Conservation (phyloP, 225 moss, liverwort and hornwort species). For the Antitrichia curtipendula region DNA sequence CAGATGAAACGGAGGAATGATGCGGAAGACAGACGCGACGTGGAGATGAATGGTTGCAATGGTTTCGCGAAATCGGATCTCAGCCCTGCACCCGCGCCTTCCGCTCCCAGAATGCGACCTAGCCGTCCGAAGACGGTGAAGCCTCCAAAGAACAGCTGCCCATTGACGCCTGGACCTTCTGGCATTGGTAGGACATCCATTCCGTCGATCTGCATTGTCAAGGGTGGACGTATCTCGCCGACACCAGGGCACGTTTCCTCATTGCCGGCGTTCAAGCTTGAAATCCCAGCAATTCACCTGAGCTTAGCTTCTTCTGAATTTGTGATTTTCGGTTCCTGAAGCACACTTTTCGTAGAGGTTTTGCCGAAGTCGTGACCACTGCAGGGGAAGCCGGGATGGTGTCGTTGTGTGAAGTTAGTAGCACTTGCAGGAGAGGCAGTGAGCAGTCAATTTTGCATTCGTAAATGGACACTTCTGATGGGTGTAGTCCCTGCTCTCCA, state of each 20-base stretch:
- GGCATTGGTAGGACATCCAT: slow-evolving; percentile 32
- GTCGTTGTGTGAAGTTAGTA: background rate
- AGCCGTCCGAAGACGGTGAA: slow-evolving; percentile 55
- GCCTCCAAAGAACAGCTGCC: slow-evolving; percentile 56
- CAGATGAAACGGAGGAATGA: slow-evolving; percentile 53
- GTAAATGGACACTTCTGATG: background rate
- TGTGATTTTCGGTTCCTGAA: background rate
- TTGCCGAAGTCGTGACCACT: background rate
- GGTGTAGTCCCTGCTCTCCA: background rate
- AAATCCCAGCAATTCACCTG: background rate
- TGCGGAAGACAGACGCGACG: slow-evolving; percentile 32
- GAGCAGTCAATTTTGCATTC: background rate
- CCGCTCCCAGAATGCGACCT: slow-evolving; percentile 42
- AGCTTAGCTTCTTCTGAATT: background rate
- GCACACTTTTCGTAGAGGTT: background rate
- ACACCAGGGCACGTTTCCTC: background rate
- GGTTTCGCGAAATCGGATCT: slow-evolving; percentile 33
- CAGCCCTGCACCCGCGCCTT: slow-evolving; percentile 31
- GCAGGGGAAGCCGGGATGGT: background rate
- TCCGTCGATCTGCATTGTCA: background rate
- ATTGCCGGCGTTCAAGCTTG: background rate
- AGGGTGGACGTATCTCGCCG: background rate
- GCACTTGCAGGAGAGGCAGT: background rate
- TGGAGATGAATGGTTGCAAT: slow-evolving; percentile 61
- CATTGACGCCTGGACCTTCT: slow-evolving; percentile 36